Percentiles rank a stretch among this genome's conserved stretches.
These are phyloP conservation scores for Hydnum rufescens DNA, from an alignment of 768 basidiomycete genomes.

Conservation along the genomic window DNA sequence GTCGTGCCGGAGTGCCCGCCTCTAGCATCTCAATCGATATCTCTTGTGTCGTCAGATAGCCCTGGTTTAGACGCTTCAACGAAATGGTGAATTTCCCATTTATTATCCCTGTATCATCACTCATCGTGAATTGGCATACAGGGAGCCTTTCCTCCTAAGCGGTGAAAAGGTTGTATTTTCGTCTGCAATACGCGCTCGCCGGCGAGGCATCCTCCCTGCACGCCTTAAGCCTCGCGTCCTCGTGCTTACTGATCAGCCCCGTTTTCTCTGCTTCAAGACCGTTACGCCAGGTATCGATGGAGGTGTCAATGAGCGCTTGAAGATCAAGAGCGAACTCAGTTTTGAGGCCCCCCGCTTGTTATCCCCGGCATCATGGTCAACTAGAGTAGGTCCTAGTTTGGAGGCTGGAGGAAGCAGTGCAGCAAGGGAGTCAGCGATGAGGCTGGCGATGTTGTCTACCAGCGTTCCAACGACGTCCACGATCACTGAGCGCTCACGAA, in stretches of 20 bases:
- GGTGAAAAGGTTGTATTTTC: slow-evolving; percentile 6
- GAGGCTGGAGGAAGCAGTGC: background rate
- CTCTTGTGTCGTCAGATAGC: background rate
- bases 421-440: background rate
- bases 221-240: slow-evolving; percentile 5
- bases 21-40: background rate
- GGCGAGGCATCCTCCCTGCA: slow-evolving; percentile 4
- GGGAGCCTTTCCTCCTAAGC: slow-evolving; percentile 3
- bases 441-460: background rate
- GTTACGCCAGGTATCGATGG: background rate
- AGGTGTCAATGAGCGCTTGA: background rate
- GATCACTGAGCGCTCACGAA: background rate
- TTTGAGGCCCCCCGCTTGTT: background rate
- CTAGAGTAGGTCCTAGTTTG: background rate
- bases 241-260: slow-evolving; percentile 7
- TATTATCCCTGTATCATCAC: background rate
- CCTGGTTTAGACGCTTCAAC: background rate
- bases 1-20: background rate
- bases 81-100: too few species aligned
- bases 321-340: background rate
- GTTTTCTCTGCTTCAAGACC: slow-evolving; percentile 5
- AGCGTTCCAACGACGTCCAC: too few species aligned
- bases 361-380: background rate
- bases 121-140: background rate
- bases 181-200: slow-evolving; percentile 3